Conservation (phyloP, 768 basidiomycete species). For the Lentinula boryana region DNA sequence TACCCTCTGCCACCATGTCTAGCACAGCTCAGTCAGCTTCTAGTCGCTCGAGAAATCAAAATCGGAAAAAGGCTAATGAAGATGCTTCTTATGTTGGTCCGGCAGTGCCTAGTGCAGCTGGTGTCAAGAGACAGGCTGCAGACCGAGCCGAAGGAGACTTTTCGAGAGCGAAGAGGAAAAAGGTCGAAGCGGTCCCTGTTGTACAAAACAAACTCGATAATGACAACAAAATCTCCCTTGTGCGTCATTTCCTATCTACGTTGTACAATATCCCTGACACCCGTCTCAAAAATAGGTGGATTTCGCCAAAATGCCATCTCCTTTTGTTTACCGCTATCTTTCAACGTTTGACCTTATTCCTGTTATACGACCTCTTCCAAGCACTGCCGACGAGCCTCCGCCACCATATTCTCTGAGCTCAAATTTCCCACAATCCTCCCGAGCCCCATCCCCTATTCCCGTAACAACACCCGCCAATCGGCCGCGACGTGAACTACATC, state of each 20-base stretch:
- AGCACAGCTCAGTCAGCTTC: conserved; percentile 20
- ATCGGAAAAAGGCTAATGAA: conserved; percentile 57
- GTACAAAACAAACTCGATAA: conserved; percentile 18
- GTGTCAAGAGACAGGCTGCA: conserved; percentile 57
- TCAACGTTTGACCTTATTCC: conserved; percentile 70
- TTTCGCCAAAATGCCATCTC: conserved; percentile 62
- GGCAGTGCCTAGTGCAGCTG: conserved; percentile 30
- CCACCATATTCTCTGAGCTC: conserved; percentile 57
- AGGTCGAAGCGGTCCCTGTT: conserved; percentile 40
- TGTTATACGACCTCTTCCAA: conserved; percentile 62
- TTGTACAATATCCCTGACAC: not conserved
- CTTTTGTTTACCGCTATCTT: conserved; percentile 67
- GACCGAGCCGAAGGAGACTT: conserved; percentile 68
- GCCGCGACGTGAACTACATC: conserved; percentile 62
- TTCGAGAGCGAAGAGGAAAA: conserved; percentile 67
- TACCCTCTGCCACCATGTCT: conserved; percentile 6
- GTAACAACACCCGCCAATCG: conserved; percentile 60
- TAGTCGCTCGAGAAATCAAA: conserved; percentile 55
- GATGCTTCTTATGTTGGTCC: conserved; percentile 67
- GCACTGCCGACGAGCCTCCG: conserved; percentile 62
- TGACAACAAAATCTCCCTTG: conserved; percentile 22
- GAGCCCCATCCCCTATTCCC: conserved; percentile 45
- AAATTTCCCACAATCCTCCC: conserved; percentile 36
- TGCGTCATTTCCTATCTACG: conserved; percentile 8
- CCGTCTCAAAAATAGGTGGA: conserved; percentile 48